Base-by-base conservation (phyloP, 2,329 filamentous ascomycete genomes). In the Botrytis medusae region DNA sequence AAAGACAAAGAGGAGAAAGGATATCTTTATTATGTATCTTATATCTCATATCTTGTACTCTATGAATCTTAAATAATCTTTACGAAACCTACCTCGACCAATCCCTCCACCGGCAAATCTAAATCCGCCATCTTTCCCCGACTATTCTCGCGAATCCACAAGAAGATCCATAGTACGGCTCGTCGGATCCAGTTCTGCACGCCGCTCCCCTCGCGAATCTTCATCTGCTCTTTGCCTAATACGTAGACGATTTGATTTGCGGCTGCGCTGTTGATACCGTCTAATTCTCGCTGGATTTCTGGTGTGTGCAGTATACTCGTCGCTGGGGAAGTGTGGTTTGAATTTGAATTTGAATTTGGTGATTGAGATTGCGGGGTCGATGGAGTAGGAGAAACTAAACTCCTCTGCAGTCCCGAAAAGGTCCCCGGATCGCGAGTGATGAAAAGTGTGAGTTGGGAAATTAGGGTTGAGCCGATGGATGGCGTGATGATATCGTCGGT, bases 61-160 rank as follows among this genome's bases (percentile, higher is more conserved):
- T 34, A 12, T 8, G 4, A 18, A 12, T 25, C 7, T 51, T 51
- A 90, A 71, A 92, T 88, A 75, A 91, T 88, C 81, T 91, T 91
- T 1, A 92, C 85, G 79, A 92, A 92, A 0, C 91, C 91, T 29
- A 92, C 89, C 82, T 92, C 91, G 29, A 92, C 87, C 65, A 92
- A 80, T 67, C 86, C 85, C 74, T 92, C 89, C 74, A 87, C 85
- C 0, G 87, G 85, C 60, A 91, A 82, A 67, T 86, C 82, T 73
- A 92, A 81, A 77, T 90, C 89, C 22, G 89, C 88, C 81, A 92
- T 87, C 83, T 92, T 92, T 2, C 87, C 86, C 69, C 90, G 82
- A 20, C 88, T 89, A 74, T 91, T 92, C 57, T 92, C 90, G 44
- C 90, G 82, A 69, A 92, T 85, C 84, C 89, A 92, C 74, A 92